Evolutionary conservation across 2,329 filamentous ascomycete genomes (phyloP), one percentile per base, ranked within the genome.

Genomic region (Curvularia spicifera): DNA sequence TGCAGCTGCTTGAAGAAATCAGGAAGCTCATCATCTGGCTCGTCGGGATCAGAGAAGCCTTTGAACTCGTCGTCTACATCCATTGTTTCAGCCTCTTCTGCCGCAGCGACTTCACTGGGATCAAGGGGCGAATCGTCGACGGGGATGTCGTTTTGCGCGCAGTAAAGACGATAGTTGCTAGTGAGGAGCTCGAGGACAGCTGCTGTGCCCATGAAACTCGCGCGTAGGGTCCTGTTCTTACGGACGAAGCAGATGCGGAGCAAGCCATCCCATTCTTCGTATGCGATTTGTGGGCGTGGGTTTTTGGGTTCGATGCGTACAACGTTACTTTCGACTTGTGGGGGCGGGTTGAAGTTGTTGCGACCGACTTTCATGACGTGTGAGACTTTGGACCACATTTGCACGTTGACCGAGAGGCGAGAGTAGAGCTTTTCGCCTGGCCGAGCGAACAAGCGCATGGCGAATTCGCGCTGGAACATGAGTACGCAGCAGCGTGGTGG

Each of bases 391-490:
- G 89, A 87, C 87, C 91, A 97, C 84, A 98, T 96, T 75, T 98
- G 94, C 18, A 91, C 91, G 71, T 98, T 98, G 57, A 97, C 94
- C 1, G 87, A 91, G 26, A 98, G 83, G n/a, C 95, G 86, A 65
- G 89, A 93, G 82, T 97, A 98, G 8, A 98, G 86, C 52, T 92
- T 86, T 73, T 97, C 93, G 8, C 91, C 91, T 0, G 94, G 91
- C 44, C 89, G 89, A 13, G 95, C 95, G 56, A 96, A 94, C 35
- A 98, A 82, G 39, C 94, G 87, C 76, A 96, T 88, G 18, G 93
- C 93, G 71, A 97, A 97, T 79, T 98, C 94, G 72, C 93, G 88
- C 81, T 98, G 94, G 71, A 96, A 95, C 93, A 97, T 97, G 79
- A 98, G 91, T 64, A 98, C 87, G 68, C 90, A 93, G 59, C 87